Evolutionary conservation across 768 basidiomycete genomes (phyloP).

Genomic region (Leccinum pellstonianum): DNA sequence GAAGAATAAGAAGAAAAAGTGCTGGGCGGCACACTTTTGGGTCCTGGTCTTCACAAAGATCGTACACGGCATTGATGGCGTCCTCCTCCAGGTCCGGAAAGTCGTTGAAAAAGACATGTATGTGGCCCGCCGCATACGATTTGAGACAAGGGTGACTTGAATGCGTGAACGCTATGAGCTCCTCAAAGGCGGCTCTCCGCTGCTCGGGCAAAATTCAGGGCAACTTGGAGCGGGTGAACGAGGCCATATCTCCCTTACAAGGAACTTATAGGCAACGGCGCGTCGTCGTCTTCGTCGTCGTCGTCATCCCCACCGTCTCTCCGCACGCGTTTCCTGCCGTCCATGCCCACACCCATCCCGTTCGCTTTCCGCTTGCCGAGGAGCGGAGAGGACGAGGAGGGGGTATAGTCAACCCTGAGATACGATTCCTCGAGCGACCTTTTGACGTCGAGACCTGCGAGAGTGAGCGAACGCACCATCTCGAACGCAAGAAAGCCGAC

Average conservation of each 20-base stretch:
- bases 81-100: conserved; percentile 73
- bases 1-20: neutral
- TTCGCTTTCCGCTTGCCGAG: conserved; percentile 69
- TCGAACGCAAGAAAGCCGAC: conserved; percentile 97
- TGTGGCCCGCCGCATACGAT: conserved; percentile 54
- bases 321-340: too few relatives aligned
- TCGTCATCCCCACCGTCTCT: too few relatives aligned
- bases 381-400: conserved; percentile 46
- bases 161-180: conserved; percentile 54
- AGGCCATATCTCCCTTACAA: conserved; percentile 31
- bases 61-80: conserved; percentile 76
- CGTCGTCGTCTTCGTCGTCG: too few relatives aligned
- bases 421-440: conserved; percentile 72
- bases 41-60: conserved; percentile 71
- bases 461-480: conserved; percentile 90
- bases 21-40: conserved; percentile 39
- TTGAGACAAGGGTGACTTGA: conserved; percentile 48
- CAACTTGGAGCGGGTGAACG: neutral
- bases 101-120: conserved; percentile 59
- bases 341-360: conserved; percentile 36
- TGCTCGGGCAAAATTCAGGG: conserved; percentile 27
- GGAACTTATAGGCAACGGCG: too few relatives aligned
- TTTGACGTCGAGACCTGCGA: conserved; percentile 63
- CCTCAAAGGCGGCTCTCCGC: conserved; percentile 52
- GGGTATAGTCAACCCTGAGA: conserved; percentile 59